phyloP scores from a whole-genome alignment of 2,329 filamentous ascomycete genomes.

The Monosporascus cannonballus region DNA sequence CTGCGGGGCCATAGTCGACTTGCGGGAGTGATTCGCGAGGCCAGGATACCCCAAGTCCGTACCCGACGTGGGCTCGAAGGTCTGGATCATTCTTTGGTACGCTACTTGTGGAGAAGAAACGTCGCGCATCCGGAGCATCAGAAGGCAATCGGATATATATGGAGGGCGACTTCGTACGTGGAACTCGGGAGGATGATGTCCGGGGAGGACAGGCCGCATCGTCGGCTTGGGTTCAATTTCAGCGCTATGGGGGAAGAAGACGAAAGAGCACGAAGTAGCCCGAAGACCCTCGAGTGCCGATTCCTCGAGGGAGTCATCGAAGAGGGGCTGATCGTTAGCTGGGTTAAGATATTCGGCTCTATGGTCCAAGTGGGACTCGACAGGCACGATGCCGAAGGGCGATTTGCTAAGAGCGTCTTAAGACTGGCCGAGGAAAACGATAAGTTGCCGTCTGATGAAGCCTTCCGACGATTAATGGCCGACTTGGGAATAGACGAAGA shows the following conservation, averaged over 20 bases:
- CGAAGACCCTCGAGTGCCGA: slow-evolving; percentile 33
- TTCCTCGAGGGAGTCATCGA: slow-evolving; percentile 31
- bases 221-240: slow-evolving; percentile 35
- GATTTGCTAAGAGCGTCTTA: slow-evolving; percentile 1
- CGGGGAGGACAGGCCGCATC: slow-evolving; percentile 24
- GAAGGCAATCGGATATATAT: slow-evolving; percentile 25
- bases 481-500: background rate
- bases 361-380: slow-evolving; percentile 23
- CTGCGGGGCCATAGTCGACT: slow-evolving; percentile 27
- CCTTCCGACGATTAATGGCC: background rate
- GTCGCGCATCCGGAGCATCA: slow-evolving; percentile 4
- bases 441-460: background rate
- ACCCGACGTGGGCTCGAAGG: slow-evolving; percentile 1
- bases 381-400: background rate
- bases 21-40: slow-evolving; percentile 9
- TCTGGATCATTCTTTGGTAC: slow-evolving; percentile 1
- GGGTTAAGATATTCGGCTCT: slow-evolving; percentile 27
- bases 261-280: slow-evolving; percentile 25
- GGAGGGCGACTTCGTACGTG: slow-evolving; percentile 17
- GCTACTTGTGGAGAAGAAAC: background rate
- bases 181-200: slow-evolving; percentile 31
- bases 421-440: background rate
- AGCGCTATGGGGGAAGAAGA: slow-evolving; percentile 32
- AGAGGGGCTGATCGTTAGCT: slow-evolving; percentile 23
- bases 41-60: background rate